Percentiles rank a stretch among this genome's conserved stretches.
These are phyloP conservation scores for Geum urbanum DNA, from an alignment of 306 rosid species.

Conservation along the genomic window DNA sequence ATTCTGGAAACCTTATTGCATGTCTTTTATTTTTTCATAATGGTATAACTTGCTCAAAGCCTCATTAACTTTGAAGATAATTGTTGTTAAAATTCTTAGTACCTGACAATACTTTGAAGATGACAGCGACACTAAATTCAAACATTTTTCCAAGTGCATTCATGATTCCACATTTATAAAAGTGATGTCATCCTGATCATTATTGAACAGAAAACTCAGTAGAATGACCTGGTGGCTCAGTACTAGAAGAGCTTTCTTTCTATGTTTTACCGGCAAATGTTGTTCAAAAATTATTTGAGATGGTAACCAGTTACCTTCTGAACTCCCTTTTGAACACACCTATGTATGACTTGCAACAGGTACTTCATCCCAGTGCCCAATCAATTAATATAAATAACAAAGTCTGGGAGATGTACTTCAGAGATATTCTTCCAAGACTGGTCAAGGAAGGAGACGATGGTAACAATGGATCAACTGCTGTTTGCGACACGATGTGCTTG, in stretches of 20 bases:
- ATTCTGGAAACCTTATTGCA: not conserved
- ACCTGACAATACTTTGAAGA: not conserved
- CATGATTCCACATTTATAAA: not conserved
- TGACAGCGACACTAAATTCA: not conserved
- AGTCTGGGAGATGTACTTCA: constrained; percentile 85
- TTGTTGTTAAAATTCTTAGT: too few relatives aligned
- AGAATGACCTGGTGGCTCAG: not conserved
- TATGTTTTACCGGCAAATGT: not conserved
- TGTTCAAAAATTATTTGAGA: not conserved
- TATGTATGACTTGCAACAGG: constrained; percentile 43
- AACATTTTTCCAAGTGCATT: not conserved
- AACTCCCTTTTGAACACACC: constrained; percentile 15
- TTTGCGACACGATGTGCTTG: constrained; percentile 86
- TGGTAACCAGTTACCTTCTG: constrained; percentile 21
- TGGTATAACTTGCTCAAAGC: constrained; percentile 7
- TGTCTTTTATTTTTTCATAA: too few relatives aligned
- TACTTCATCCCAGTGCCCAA: constrained; percentile 69
- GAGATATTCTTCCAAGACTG: constrained; percentile 66
- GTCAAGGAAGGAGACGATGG: constrained; percentile 88
- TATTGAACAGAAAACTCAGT: not conserved
- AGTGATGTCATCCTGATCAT: not conserved
- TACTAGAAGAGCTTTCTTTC: too few relatives aligned
- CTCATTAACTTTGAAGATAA: too few relatives aligned
- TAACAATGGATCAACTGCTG: constrained; percentile 78
- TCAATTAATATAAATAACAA: constrained; percentile 65